Conservation (phyloP, 495 filamentous ascomycete species). For the Penicillium pancosmium region DNA sequence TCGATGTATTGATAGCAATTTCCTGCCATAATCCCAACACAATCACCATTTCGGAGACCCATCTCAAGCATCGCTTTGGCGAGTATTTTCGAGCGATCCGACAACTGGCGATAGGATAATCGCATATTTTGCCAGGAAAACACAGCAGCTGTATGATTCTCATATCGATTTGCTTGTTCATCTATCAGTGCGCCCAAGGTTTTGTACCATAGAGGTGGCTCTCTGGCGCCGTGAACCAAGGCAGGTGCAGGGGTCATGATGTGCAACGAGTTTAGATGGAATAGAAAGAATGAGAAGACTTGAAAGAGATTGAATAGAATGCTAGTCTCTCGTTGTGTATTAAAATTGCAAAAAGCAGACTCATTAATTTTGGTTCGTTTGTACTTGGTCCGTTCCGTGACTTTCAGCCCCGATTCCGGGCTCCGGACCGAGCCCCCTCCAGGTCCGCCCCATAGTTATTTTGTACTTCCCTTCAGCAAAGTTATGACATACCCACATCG, state of each 20-base stretch:
- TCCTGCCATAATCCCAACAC: constrained; percentile 29
- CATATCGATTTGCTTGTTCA: constrained; percentile 17
- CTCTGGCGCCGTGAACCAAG: constrained; percentile 20
- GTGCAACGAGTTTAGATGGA: background rate
- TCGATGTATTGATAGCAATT: constrained; percentile 32
- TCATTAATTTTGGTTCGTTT: background rate
- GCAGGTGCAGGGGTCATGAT: constrained; percentile 15
- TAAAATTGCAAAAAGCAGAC: background rate
- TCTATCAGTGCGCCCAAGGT: constrained; percentile 25
- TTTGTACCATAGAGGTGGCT: constrained; percentile 19
- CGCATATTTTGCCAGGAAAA: constrained; percentile 27
- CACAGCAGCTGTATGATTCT: constrained; percentile 14
- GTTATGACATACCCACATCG: background rate
- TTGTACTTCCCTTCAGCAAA: background rate
- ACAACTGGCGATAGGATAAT: constrained; percentile 25
- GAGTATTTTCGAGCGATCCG: constrained; percentile 19
- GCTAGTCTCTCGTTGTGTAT: background rate
- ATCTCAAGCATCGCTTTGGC: constrained; percentile 22
- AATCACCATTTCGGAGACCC: constrained; percentile 27
- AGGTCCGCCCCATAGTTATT: background rate
- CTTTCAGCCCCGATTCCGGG: background rate
- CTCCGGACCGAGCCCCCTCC: background rate
- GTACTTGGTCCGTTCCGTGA: background rate
- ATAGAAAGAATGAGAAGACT: background rate
- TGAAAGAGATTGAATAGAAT: background rate